Conservation (phyloP, 176 grass and related monocot species). For the Poa annua region DNA sequence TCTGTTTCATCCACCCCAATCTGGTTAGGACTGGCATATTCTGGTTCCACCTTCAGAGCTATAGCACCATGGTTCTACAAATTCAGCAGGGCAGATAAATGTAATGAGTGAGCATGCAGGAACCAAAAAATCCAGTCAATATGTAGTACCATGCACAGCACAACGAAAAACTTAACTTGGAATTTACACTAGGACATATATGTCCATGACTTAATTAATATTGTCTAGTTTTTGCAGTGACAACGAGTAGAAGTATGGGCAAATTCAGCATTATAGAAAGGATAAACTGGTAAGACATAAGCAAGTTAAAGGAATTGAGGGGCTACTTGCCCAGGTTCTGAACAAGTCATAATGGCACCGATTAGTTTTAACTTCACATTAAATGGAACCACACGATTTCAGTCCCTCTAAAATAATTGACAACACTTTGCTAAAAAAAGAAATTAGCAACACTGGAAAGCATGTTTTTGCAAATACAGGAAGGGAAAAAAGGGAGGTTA, state of each 20-base stretch:
- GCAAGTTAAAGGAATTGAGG: constrained; percentile 3
- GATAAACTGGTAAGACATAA: neutral
- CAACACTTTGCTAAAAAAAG: neutral
- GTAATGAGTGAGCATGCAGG: constrained; percentile 12
- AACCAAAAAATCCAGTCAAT: neutral
- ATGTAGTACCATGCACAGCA: neutral
- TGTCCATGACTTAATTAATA: neutral
- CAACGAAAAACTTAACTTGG: neutral
- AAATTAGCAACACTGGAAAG: neutral
- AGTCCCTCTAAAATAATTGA: neutral
- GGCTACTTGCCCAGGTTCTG: neutral
- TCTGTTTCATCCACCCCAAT: constrained; percentile 45
- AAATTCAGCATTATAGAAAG: constrained; percentile 12
- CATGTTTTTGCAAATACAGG: neutral
- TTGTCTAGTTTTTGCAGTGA: constrained; percentile 26
- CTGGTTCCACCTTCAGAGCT: constrained; percentile 48
- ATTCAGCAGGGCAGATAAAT: constrained; percentile 33
- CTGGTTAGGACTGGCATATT: constrained; percentile 46
- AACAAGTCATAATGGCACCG: neutral
- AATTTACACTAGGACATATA: constrained; percentile 13
- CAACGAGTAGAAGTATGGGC: neutral
- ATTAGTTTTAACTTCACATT: neutral
- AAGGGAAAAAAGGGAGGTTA: neutral
- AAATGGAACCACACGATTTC: neutral
- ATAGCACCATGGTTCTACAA: constrained; percentile 41